phyloP scores from a whole-genome alignment of 2,329 filamentous ascomycete genomes.

The Ophiocordyceps unilateralis region DNA sequence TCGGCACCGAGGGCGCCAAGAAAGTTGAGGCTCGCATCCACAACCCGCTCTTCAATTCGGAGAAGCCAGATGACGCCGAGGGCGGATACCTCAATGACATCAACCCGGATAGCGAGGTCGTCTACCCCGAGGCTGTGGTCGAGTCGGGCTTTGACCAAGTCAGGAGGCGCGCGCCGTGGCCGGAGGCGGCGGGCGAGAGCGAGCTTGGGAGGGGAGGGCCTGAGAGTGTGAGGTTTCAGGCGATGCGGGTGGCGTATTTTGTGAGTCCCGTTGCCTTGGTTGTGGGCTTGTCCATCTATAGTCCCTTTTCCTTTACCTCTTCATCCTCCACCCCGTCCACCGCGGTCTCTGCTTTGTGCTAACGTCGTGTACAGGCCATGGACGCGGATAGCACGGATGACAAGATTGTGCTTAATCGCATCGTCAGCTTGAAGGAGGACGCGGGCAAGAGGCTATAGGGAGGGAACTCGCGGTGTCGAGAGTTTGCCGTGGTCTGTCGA shows the following conservation, averaged over 20 bases:
- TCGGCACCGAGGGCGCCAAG: conserved; percentile 45
- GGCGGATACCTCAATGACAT: conserved; percentile 74
- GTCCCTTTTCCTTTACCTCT: background rate
- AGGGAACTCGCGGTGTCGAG: too few relatives aligned
- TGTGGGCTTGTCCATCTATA: background rate
- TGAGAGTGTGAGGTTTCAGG: conserved; percentile 79
- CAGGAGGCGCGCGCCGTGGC: conserved; percentile 58
- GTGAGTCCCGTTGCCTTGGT: conserved; percentile 22
- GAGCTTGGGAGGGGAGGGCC: conserved; percentile 43
- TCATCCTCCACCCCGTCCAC: too few relatives aligned
- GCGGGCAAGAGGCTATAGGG: conserved; percentile 35
- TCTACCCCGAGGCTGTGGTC: conserved; percentile 63
- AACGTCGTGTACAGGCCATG: conserved; percentile 31
- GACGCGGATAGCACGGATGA: conserved; percentile 65
- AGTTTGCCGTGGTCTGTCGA: too few relatives aligned
- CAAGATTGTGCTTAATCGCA: conserved; percentile 77
- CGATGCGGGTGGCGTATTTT: conserved; percentile 76
- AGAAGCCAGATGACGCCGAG: conserved; percentile 60
- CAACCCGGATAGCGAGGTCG: conserved; percentile 65
- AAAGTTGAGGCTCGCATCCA: conserved; percentile 64
- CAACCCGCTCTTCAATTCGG: conserved; percentile 71
- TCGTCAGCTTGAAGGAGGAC: conserved; percentile 84
- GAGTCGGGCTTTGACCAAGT: conserved; percentile 75
- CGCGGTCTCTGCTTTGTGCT: background rate
- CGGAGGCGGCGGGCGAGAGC: conserved; percentile 56